Evolutionary conservation across 352 stramenopile genomes (phyloP).

Genomic region (Vaucheria bursata): DNA sequence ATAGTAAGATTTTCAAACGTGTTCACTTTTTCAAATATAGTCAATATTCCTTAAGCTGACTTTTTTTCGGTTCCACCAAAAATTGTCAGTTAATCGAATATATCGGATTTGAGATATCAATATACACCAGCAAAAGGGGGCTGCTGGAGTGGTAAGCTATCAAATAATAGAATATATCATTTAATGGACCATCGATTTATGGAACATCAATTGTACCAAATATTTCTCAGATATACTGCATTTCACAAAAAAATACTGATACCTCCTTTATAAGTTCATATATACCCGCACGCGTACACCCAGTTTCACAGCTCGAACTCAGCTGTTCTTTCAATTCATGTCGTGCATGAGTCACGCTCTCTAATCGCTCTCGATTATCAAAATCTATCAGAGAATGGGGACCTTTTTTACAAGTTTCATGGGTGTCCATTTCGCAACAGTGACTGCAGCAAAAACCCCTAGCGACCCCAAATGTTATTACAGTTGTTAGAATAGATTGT

Average conservation of each 20-base stretch:
- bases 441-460: constrained; percentile 44
- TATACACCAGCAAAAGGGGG: too few relatives aligned
- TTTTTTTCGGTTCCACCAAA: neutral
- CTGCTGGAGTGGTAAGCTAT: neutral
- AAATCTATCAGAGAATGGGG: constrained; percentile 32
- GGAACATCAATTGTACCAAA: too few relatives aligned
- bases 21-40: neutral
- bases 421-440: constrained; percentile 40
- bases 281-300: neutral
- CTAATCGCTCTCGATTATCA: constrained; percentile 23
- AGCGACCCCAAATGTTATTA: too few relatives aligned
- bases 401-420: constrained; percentile 16
- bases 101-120: too few relatives aligned
- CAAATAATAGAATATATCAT: too few relatives aligned
- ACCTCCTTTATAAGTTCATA: constrained; percentile 6
- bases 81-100: too few relatives aligned
- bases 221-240: neutral
- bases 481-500: too few relatives aligned
- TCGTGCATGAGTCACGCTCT: constrained; percentile 13
- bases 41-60: neutral
- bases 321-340: constrained; percentile 22
- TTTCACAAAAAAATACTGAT: too few relatives aligned
- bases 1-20: neutral
- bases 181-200: too few relatives aligned
- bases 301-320: constrained; percentile 12